Evolutionary conservation across 2,329 filamentous ascomycete species (phyloP).

Genomic region (Paecilomyces dactylethromorphus): DNA sequence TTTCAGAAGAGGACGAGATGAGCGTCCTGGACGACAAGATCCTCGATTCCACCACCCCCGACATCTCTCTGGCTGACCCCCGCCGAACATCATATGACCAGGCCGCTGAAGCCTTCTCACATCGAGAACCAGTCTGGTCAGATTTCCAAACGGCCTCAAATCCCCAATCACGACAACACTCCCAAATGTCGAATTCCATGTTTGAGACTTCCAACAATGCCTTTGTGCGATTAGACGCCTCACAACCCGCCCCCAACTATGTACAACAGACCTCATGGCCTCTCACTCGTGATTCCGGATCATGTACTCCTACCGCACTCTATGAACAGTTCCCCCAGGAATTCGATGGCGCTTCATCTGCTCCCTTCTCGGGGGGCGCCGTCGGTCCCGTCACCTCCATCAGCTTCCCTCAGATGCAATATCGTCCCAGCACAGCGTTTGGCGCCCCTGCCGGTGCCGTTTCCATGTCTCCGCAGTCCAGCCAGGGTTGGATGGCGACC

Average conservation of each 20-base stretch:
- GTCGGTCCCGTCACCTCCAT: slow-evolving; percentile 34
- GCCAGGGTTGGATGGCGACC: slow-evolving; percentile 49
- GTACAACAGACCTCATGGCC: slow-evolving; percentile 54
- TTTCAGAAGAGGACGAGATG: slow-evolving; percentile 47
- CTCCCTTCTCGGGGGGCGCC: slow-evolving; percentile 36
- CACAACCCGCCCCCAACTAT: slow-evolving; percentile 37
- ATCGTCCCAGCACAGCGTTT: slow-evolving; percentile 46
- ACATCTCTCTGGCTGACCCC: slow-evolving; percentile 41
- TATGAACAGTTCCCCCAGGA: slow-evolving; percentile 58
- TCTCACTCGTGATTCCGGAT: slow-evolving; percentile 58
- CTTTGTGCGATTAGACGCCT: slow-evolving; percentile 57
- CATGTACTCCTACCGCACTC: slow-evolving; percentile 66
- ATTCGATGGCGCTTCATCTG: slow-evolving; percentile 40
- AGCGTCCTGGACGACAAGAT: slow-evolving; percentile 45
- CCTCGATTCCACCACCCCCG: slow-evolving; percentile 43
- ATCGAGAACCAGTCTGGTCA: slow-evolving; percentile 46
- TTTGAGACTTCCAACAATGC: slow-evolving; percentile 48
- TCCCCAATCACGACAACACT: slow-evolving; percentile 32
- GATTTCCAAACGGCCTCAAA: slow-evolving; percentile 1
- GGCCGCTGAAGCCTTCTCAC: slow-evolving; percentile 46
- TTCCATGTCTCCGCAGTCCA: slow-evolving; percentile 57
- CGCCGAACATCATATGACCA: slow-evolving; percentile 42
- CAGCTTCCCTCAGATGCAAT: slow-evolving; percentile 32
- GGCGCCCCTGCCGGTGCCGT: slow-evolving; percentile 40
- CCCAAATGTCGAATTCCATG: slow-evolving; percentile 41